These are phyloP conservation scores for Daldinia grandis DNA, from an alignment of 495 filamentous ascomycete genomes.

Conservation along the genomic window DNA sequence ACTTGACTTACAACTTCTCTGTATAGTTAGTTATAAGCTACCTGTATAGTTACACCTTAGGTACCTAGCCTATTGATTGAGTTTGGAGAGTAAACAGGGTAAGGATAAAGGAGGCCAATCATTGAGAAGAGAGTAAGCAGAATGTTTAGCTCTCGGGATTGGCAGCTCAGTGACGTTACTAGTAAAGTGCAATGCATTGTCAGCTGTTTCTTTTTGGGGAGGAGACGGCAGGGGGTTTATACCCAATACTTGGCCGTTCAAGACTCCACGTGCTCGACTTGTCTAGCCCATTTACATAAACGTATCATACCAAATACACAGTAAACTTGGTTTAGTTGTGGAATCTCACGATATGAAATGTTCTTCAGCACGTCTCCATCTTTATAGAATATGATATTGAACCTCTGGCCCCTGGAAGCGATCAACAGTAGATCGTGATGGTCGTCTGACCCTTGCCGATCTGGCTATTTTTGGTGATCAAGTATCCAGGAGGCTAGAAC, in stretches of 20 bases:
- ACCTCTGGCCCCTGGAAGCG: not conserved
- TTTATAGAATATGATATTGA: not conserved
- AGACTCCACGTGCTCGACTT: conserved; percentile 35
- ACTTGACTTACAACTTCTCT: not conserved
- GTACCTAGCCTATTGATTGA: too few species aligned
- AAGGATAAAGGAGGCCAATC: conserved; percentile 7
- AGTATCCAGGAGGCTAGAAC: not conserved
- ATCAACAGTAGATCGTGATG: not conserved
- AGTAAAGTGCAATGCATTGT: conserved; percentile 21
- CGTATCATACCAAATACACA: not conserved
- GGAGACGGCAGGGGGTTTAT: not conserved
- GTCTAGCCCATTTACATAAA: not conserved
- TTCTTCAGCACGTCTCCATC: not conserved
- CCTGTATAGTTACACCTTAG: too few species aligned
- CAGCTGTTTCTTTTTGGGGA: conserved; percentile 11
- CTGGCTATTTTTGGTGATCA: not conserved
- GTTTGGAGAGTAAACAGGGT: not conserved
- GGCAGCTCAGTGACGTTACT: not conserved
- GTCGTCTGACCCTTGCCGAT: not conserved
- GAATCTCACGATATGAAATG: not conserved
- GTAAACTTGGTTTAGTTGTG: not conserved
- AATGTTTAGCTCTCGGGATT: conserved; percentile 3
- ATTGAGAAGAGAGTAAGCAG: conserved; percentile 11
- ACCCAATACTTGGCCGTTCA: conserved; percentile 38
- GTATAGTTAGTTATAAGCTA: not conserved